Base-by-base conservation (phyloP, 177 flowering plant genomes). In the Vitis hybrid region DNA sequence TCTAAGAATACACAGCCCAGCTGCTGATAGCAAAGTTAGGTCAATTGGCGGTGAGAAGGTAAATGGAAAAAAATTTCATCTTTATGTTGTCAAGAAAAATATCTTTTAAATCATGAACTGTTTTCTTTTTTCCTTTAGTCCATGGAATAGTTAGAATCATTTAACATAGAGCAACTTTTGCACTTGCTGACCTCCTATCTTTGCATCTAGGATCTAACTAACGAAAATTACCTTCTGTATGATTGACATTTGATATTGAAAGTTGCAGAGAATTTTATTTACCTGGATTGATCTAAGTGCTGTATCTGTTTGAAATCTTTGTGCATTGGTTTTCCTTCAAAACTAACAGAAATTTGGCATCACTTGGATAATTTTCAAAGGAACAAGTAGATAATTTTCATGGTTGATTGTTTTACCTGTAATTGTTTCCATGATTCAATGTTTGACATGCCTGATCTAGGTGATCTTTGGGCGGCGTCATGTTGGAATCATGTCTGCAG, bases 401-500 rank as follows among this genome's bases (percentile, higher is more conserved):
- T 11, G 52, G 16, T 27, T 50, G 11, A 4, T 16, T 24, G 14
- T 35, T 11, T 51, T 14, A 52, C 21, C 40, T 54, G 4, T 27
- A 21, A 0, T 7, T 21, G 9, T 4, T 27, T 2, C 7, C 68
- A 6, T 12, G 9, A 24, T 59, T 61, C 1, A 32, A 21, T 30
- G 2, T 18, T 63, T 60, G 27, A 15, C 35, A 52, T 74, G 57
- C 6, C 40, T 70, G 62, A 63, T 72, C 19, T 76, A 91, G 99
- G 98, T 95, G 64, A 85, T 95, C 76, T 88, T 60, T 72, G 99
- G 99, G 56, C 73, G 98, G 67, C 86, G 93, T 13, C 87, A 91
- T 75, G 96, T 93, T 13, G 99, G 98, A 13, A 95, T 95, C 73
- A 95, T 93, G 96, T 90, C 94, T 32, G 94, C 94, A 9, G 97